Evolutionary conservation across 371 early-diverging fungal genomes (phyloP).

Genomic region (Rhizomucor pusillus): DNA sequence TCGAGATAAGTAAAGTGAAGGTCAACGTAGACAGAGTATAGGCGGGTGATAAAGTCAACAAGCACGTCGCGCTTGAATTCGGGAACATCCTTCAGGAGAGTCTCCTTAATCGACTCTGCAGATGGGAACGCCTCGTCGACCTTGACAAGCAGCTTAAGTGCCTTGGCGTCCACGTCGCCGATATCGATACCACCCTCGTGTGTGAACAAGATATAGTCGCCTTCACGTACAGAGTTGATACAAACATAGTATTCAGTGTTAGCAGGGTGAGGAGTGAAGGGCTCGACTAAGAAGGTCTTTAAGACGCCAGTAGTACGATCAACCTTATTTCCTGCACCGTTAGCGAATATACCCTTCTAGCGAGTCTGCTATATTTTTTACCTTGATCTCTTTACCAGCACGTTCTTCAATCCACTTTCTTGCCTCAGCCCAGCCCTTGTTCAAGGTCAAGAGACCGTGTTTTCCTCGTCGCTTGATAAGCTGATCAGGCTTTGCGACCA

Average conservation of each 20-base stretch:
- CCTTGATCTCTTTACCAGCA: constrained; percentile 83
- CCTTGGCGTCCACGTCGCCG: constrained; percentile 98
- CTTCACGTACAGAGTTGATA: constrained; percentile 94
- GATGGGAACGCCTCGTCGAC: constrained; percentile 67
- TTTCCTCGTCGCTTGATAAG: constrained; percentile 97
- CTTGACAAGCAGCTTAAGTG: constrained; percentile 76
- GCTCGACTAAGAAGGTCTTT: constrained; percentile 94
- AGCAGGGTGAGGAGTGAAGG: constrained; percentile 91
- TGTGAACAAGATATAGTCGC: constrained; percentile 94
- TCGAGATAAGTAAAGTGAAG: constrained; percentile 98
- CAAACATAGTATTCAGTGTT: constrained; percentile 95
- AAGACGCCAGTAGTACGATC: constrained; percentile 84
- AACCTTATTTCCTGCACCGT: constrained; percentile 47
- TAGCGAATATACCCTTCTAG: too few species aligned
- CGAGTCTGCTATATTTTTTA: constrained; percentile 30
- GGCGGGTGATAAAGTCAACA: constrained; percentile 86
- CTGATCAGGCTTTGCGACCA: constrained; percentile 97
- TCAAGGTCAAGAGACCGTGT: constrained; percentile 88
- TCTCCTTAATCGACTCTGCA: constrained; percentile 60
- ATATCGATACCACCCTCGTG: constrained; percentile 98
- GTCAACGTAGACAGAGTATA: constrained; percentile 93
- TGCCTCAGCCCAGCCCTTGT: constrained; percentile 84
- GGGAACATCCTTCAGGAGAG: constrained; percentile 63
- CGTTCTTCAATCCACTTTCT: constrained; percentile 87
- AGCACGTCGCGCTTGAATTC: constrained; percentile 81